Evolutionary conservation across 2,329 filamentous ascomycete species (phyloP).

Genomic region (Fusarium sp.): DNA sequence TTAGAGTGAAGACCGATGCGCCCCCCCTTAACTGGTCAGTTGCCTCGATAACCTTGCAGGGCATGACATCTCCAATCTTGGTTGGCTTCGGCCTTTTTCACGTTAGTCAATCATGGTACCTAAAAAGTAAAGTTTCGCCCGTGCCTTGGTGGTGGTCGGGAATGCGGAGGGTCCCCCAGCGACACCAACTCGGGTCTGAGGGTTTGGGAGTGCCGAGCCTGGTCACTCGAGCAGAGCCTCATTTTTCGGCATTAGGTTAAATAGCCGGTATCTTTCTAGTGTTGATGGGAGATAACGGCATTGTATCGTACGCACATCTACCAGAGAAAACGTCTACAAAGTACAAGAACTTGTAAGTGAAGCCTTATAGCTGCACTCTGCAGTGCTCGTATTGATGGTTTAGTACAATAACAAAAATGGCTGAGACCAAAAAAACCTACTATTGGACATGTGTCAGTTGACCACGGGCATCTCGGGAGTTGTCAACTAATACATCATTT

Average conservation of each 20-base stretch:
- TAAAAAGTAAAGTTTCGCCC: neutral
- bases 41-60: neutral
- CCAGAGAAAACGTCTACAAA: neutral
- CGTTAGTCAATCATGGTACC: neutral
- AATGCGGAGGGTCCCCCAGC: neutral
- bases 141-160: neutral
- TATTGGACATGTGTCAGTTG: neutral
- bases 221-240: neutral
- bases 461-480: neutral
- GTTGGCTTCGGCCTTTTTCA: neutral
- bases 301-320: neutral
- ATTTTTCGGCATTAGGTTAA: neutral
- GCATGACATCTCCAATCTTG: neutral
- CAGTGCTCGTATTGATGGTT: neutral
- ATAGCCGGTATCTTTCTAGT: neutral
- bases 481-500: neutral
- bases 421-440: neutral
- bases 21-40: neutral
- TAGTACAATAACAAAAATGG: neutral
- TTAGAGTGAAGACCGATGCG: neutral
- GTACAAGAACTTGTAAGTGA: neutral
- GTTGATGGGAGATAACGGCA: neutral
- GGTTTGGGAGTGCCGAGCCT: neutral
- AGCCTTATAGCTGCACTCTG: neutral
- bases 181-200: neutral